Percentiles rank a stretch among this genome's conserved stretches.
Conservation (phyloP, 176 grass and related monocot genomes). For the Avena sativa region DNA sequence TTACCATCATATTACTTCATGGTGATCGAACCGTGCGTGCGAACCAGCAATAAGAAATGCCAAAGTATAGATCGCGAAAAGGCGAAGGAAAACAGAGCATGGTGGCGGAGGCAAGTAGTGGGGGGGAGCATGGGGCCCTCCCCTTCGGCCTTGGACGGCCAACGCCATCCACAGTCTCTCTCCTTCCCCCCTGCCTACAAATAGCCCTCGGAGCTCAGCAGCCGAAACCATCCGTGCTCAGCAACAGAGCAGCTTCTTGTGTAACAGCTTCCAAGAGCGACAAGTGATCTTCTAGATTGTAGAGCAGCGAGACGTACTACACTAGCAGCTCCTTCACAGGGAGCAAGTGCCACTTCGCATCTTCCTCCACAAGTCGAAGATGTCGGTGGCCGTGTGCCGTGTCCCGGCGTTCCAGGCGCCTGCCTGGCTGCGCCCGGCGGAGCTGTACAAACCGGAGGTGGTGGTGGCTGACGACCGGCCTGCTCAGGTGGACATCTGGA, state of each 20-base stretch:
- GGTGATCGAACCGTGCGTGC: not conserved
- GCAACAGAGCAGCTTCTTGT: conserved; percentile 50
- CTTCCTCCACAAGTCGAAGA: conserved; percentile 45
- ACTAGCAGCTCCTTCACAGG: conserved; percentile 45
- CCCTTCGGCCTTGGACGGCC: conserved; percentile 41
- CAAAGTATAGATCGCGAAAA: conserved; percentile 35
- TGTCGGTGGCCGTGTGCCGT: conserved; percentile 66
- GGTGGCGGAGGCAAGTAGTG: conserved; percentile 54
- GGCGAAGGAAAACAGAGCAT: conserved; percentile 38
- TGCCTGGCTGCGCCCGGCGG: conserved; percentile 26
- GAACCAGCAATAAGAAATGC: conserved; percentile 26
- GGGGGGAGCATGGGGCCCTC: conserved; percentile 43
- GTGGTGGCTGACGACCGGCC: conserved; percentile 32
- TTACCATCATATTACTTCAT: not conserved
- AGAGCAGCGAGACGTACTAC: not conserved
- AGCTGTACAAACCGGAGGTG: conserved; percentile 29
- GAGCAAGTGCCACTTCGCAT: conserved; percentile 40
- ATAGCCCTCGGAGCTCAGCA: conserved; percentile 48
- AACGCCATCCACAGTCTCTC: not conserved
- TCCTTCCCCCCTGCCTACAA: conserved; percentile 43
- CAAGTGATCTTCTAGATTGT: not conserved
- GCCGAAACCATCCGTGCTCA: conserved; percentile 48
- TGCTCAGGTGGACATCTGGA: conserved; percentile 71
- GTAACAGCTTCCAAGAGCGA: conserved; percentile 9
- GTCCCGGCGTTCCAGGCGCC: conserved; percentile 45